These are phyloP conservation scores for Aureobasidium zeae DNA, from an alignment of 2,329 filamentous ascomycete species.

Conservation along the genomic window DNA sequence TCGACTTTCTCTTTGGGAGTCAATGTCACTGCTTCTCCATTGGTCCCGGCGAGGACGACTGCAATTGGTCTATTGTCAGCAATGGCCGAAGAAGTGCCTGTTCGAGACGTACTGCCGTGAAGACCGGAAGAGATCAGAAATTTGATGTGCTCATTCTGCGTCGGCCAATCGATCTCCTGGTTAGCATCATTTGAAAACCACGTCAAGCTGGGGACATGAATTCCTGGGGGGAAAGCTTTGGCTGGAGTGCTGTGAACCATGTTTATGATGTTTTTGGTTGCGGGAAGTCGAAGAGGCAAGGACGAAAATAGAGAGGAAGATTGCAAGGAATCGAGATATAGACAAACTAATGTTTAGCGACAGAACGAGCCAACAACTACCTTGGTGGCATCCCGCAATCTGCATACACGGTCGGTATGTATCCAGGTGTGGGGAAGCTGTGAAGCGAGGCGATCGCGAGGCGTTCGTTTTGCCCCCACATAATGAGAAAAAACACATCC, in stretches of 20 bases:
- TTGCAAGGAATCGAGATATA: too few species aligned
- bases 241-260: constrained; percentile 5
- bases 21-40: constrained; percentile 74
- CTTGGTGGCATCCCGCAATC: too few species aligned
- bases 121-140: constrained; percentile 47
- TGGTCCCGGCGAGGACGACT: constrained; percentile 69
- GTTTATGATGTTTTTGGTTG: not conserved
- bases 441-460: too few species aligned
- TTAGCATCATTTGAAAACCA: constrained; percentile 42
- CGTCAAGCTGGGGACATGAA: constrained; percentile 49
- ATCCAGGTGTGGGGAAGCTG: too few species aligned
- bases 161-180: constrained; percentile 49
- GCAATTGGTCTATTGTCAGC: constrained; percentile 41
- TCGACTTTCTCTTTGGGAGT: constrained; percentile 58
- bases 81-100: constrained; percentile 33
- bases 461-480: too few species aligned
- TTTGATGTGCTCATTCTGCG: constrained; percentile 45
- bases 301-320: too few species aligned
- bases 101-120: constrained; percentile 39
- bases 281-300: not conserved
- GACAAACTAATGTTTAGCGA: too few species aligned
- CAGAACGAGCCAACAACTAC: too few species aligned
- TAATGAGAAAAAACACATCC: too few species aligned
- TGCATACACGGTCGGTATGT: too few species aligned
- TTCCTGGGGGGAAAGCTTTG: constrained; percentile 38